These are phyloP conservation scores for Gossypium turneri DNA, from an alignment of 345 rosid species.

Conservation along the genomic window DNA sequence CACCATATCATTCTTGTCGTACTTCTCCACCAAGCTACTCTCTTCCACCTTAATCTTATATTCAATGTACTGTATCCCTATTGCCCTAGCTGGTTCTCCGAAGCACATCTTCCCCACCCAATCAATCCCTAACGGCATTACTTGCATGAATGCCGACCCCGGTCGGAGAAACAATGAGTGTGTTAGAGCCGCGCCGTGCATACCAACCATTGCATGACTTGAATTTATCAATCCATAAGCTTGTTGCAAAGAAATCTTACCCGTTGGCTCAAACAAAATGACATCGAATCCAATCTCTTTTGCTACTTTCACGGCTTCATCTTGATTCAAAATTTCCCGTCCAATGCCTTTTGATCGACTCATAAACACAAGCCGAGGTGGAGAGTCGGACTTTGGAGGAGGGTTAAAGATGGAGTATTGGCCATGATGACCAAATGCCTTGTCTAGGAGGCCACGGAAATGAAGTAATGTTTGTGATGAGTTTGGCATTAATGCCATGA, in stretches of 20 bases:
- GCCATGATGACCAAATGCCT: slow-evolving; percentile 29
- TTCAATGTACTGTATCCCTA: slow-evolving; percentile 43
- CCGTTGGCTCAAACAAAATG: slow-evolving; percentile 27
- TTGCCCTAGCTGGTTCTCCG: slow-evolving; percentile 34
- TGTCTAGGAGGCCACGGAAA: slow-evolving; percentile 36
- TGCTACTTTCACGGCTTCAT: slow-evolving; percentile 18
- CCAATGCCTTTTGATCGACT: slow-evolving; percentile 27
- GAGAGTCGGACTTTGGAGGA: not conserved
- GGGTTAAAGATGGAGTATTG: not conserved
- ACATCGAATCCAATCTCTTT: slow-evolving; percentile 52
- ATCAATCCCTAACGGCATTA: not conserved
- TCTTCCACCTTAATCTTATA: slow-evolving; percentile 33
- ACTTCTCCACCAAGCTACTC: slow-evolving; percentile 48
- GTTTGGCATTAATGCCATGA: slow-evolving; percentile 31
- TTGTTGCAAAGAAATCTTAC: slow-evolving; percentile 22
- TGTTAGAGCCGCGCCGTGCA: slow-evolving; percentile 60
- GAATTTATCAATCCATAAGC: slow-evolving; percentile 42
- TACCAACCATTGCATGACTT: slow-evolving; percentile 46
- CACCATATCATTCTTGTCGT: slow-evolving; percentile 29
- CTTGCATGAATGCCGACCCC: slow-evolving; percentile 32
- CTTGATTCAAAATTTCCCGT: slow-evolving; percentile 36
- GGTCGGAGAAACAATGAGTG: slow-evolving; percentile 51
- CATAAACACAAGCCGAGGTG: slow-evolving; percentile 28
- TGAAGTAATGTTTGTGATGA: slow-evolving; percentile 29
- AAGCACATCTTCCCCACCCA: slow-evolving; percentile 32